Evolutionary conservation across 331 rosid genomes (phyloP).

Genomic region (Phaseolus coccineus): DNA sequence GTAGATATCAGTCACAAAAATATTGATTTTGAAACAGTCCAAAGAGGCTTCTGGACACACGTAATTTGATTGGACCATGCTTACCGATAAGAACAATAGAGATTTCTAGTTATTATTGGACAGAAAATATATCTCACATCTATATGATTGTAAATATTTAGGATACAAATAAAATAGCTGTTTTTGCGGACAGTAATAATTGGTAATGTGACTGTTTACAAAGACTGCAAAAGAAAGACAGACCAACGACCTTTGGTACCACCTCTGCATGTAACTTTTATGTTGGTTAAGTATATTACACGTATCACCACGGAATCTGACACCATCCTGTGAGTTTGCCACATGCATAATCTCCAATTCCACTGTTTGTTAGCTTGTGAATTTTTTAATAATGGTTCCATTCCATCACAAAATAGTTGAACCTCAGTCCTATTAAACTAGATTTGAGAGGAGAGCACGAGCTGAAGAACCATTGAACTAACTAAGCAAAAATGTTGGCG

Average conservation of each 20-base stretch:
- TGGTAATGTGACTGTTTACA: conserved; percentile 31
- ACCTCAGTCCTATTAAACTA: neutral
- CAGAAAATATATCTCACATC: neutral
- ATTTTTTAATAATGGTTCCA: neutral
- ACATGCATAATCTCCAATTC: conserved; percentile 41
- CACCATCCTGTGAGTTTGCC: conserved; percentile 44
- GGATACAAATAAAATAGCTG: neutral
- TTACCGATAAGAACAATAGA: neutral
- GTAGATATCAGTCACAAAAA: neutral
- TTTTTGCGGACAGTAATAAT: neutral
- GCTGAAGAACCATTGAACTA: conserved; percentile 19
- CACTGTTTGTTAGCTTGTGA: conserved; percentile 37
- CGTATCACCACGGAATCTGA: conserved; percentile 40
- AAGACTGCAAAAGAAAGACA: neutral
- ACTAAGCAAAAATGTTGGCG: conserved; percentile 54
- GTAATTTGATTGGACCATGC: neutral
- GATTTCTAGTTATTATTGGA: neutral
- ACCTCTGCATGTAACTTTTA: conserved; percentile 40
- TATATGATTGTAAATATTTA: neutral
- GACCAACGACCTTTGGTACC: neutral
- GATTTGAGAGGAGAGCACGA: neutral
- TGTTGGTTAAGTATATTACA: conserved; percentile 27
- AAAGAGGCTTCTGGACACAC: neutral
- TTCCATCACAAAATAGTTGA: neutral
- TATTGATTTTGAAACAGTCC: neutral